Evolutionary conservation across 1,284 basidiomycete genomes (phyloP), one percentile per base, ranked within the genome.

Genomic region (Lentinus polychrous): DNA sequence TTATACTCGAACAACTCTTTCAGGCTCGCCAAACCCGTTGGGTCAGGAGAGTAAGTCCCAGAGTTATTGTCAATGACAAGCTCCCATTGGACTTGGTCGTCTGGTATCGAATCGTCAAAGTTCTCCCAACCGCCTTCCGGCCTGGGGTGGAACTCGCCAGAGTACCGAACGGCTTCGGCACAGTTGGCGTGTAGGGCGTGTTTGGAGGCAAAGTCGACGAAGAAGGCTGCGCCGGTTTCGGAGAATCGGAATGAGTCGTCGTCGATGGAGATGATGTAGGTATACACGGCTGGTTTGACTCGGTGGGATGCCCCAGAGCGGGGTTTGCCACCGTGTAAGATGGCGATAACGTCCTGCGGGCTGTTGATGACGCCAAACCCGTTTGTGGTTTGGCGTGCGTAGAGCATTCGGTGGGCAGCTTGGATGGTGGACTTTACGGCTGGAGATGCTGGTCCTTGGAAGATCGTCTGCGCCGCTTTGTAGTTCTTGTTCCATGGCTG

Each of bases 191-290:
- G 69, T 50, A 73, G 61, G 14, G 71, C 71, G 57, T 74, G 71
- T 57, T 89, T 88, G n/a, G 81, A 84, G 20, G 79, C 85, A 59
- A 87, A 86, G 64, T 87, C 83, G 51, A 87, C 83, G 62, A 88
- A 86, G 67, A 88, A 88, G 15, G 83, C 78, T 1, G 86, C 85
- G 8, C 85, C 85, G 2, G 86, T 88, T 62, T 88, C 86, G 34
- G 83, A 86, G 65, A 88, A 88, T 8, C 86, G 76, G 54, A 86
- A 74, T 1, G 81, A 78, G 56, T 84, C 77, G 66, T 88, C 85
- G 43, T 82, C 77, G 10, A 73, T 67, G 10, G 79, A 75, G 60
- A 88, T 81, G 60, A 88, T 73, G 65, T 89, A 88, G 23, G 86
- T 87, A 66, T 88, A 88, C 20, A 86, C 79, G 0, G 83, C 81